Conservation (phyloP, 305 asterid genomes). For the Coffea humblotiana region DNA sequence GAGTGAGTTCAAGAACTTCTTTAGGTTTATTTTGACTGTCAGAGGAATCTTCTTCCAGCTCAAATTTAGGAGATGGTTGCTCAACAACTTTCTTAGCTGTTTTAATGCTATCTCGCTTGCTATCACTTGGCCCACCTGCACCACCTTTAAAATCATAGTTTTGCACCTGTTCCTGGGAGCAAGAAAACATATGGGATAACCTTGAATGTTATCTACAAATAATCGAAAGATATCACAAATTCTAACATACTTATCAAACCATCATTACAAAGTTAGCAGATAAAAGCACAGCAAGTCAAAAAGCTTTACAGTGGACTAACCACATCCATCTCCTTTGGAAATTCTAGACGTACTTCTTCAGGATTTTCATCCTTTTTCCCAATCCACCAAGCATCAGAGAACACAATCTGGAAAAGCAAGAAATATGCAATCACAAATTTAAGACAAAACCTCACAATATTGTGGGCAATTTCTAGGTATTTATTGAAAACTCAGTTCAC, state of each 20-base stretch:
- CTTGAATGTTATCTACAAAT: not conserved
- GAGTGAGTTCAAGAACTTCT: constrained; percentile 50
- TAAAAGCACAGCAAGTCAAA: constrained; percentile 7
- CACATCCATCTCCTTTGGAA: constrained; percentile 65
- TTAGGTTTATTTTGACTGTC: constrained; percentile 49
- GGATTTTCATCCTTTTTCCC: constrained; percentile 90
- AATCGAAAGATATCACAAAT: not conserved
- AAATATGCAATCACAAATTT: constrained; percentile 21
- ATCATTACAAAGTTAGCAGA: not conserved
- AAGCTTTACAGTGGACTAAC: constrained; percentile 37
- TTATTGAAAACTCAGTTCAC: not conserved
- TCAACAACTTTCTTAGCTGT: constrained; percentile 35
- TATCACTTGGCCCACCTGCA: constrained; percentile 50
- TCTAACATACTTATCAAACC: not conserved
- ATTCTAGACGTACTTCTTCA: constrained; percentile 65
- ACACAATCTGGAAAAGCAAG: constrained; percentile 57
- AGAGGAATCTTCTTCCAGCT: constrained; percentile 43
- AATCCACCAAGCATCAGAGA: constrained; percentile 96
- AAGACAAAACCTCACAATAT: not conserved
- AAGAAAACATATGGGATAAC: constrained; percentile 6
- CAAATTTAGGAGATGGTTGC: constrained; percentile 42
- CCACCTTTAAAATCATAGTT: constrained; percentile 82
- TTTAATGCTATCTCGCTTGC: constrained; percentile 36
- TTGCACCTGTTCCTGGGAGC: constrained; percentile 46
- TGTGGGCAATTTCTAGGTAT: not conserved